Percentiles rank a stretch among this genome's conserved stretches.
phyloP scores from a whole-genome alignment of 1,139 yeast species.

The Ogataea hybrid region DNA sequence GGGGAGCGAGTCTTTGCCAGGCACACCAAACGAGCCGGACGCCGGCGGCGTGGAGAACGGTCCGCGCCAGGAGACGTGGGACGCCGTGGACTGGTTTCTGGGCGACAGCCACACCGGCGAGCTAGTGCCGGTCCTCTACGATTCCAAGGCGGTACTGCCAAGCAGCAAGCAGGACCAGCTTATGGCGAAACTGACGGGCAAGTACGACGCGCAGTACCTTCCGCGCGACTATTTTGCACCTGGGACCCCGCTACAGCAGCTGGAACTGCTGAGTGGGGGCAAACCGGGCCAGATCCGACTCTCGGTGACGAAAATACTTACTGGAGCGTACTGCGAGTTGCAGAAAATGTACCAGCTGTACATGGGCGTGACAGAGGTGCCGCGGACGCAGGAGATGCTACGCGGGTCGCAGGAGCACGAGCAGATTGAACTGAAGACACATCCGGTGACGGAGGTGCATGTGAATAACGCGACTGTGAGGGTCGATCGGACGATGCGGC shows the following conservation, averaged over 20 bases:
- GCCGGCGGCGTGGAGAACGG: neutral
- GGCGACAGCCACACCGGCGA: neutral
- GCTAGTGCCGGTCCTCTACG: neutral
- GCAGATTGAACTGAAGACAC: slow-evolving; percentile 41
- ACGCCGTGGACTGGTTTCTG: slow-evolving; percentile 8
- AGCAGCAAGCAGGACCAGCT: slow-evolving; percentile 2
- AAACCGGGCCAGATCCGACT: slow-evolving; percentile 18
- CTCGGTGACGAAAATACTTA: slow-evolving; percentile 29
- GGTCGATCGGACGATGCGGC: slow-evolving; percentile 11
- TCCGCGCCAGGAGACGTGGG: neutral
- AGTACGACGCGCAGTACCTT: neutral
- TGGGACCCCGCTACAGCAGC: slow-evolving; percentile 14
- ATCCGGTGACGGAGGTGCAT: slow-evolving; percentile 27
- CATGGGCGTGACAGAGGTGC: slow-evolving; percentile 20
- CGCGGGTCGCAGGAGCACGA: slow-evolving; percentile 44
- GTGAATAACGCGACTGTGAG: slow-evolving; percentile 26
- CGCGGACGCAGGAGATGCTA: slow-evolving; percentile 34
- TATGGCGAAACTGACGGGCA: neutral
- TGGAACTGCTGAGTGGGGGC: slow-evolving; percentile 4
- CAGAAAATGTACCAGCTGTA: slow-evolving; percentile 25
- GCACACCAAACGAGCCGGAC: neutral
- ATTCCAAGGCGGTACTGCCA: neutral
- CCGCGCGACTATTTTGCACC: slow-evolving; percentile 1
- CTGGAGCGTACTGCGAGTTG: slow-evolving; percentile 30
- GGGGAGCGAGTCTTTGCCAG: neutral